Base-by-base conservation (phyloP, 2,329 filamentous ascomycete genomes). In the Alternaria burnsii region DNA sequence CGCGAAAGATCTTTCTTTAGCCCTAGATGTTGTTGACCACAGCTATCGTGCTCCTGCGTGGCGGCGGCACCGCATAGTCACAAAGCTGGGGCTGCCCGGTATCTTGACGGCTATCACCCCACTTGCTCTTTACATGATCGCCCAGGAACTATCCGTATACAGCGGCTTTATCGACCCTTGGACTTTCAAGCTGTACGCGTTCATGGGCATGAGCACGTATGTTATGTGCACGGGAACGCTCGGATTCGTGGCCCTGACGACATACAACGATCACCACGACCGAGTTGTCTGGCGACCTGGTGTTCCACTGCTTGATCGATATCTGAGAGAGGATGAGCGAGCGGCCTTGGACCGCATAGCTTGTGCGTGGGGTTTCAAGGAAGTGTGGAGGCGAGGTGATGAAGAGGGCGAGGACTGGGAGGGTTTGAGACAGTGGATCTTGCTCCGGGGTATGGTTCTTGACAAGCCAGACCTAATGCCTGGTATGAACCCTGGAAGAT, bases 381-480 rank as follows among this genome's bases (percentile, higher is more conserved):
- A 97, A 76, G 80, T 83, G 28, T 89, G 87, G 82, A 88, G 89
- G 75, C 87, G 91, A 74, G 95, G 95, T 1, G 93, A 97, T 75
- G 95, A 99, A 80, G 91, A 93, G 67, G 94, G 95, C 0, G 85
- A 88, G 54, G 94, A 97, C 64, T 99, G 95, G 92, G 90, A 96
- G 70, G 87, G 86, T 32, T 82, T 99, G 65, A 88, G 89, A 68
- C 92, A 97, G 80, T 95, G 93, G 80, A 88, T 93, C 70, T 88
- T 91, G 38, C 85, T 91, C 72, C 89, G 91, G 74, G 91, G 91
- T 28, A 97, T 98, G 94, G 86, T 97, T 68, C 82, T 99, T 53
- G 95, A 99, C 79, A 89, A 90, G 67, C 89, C 93, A 16, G 91
- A 94, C 75, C 85, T 97, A 71, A 94, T 98, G 92, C 90, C 93